Base-by-base conservation (phyloP, 148 eudicot genomes). In the Cornus controversa region DNA sequence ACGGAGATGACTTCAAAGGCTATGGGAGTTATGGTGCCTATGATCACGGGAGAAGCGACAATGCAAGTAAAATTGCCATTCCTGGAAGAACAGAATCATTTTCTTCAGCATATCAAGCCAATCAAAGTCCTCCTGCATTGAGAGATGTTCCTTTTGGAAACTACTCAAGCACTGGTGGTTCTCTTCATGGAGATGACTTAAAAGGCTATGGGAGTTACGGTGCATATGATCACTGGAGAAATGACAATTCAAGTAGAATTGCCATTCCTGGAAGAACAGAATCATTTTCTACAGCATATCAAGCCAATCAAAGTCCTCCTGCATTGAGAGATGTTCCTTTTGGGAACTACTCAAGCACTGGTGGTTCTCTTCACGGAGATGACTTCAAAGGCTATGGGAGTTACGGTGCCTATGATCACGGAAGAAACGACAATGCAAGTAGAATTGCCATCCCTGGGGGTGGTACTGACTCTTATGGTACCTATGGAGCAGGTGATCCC, bases 61-160 rank as follows among this genome's bases (percentile, higher is more conserved):
- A 13, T 23, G 45, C 54, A 54, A 28, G 66, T 18, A 74, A 27
- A 62, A 74, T n/a, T 63, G 34, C 13, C 22, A 66, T 37, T 42
- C 78, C 66, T 42, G 69, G 45, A 62, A 29, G 73, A 77, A 69
- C 66, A 45, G 72, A 84, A 25, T 68, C 85, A 57, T 28, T 24
- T 24, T 67, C 75, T 66, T 65, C 57, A 20, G 66, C 71, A 13
- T 34, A 66, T 54, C 79, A 37, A 13, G 64, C 22, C 62, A 47
- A 28, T 29, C 78, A 47, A 67, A 22, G 58, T 75, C 64, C n/a
- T n/a, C n/a, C 69, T 16, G 54, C 24, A 23, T 23, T 63, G 31
- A 62, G 64, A 18, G 64, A 74, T 37, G 54, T 9, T 24, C 31
- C 64, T 45, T 66, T 28, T 66, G 64, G 23, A 60, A 60, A 60